Evolutionary conservation across 441 rosid genomes (phyloP).

Genomic region (Arabidopsis lyrata): DNA sequence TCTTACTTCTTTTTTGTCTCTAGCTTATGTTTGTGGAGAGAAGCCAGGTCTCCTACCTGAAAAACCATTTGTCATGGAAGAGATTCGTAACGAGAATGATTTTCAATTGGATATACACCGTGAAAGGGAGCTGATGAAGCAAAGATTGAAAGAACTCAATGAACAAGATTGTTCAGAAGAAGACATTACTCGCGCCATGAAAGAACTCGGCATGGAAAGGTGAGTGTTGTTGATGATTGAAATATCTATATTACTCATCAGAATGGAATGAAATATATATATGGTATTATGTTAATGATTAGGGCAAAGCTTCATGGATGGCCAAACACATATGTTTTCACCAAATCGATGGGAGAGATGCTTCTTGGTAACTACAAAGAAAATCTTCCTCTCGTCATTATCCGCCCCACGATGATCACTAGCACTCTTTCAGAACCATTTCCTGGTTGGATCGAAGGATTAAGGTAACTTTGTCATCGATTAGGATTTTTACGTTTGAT

Average conservation of each 20-base stretch:
- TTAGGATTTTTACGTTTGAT: background rate
- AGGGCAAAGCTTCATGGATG: constrained; percentile 66
- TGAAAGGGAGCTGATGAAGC: constrained; percentile 59
- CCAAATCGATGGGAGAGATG: constrained; percentile 74
- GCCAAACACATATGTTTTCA: constrained; percentile 71
- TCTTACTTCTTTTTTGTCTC: background rate
- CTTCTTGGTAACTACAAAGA: constrained; percentile 46
- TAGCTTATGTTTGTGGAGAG: constrained; percentile 56
- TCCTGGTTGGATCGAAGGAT: constrained; percentile 48
- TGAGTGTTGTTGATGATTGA: constrained; percentile 13
- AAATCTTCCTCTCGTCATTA: constrained; percentile 48
- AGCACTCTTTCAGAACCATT: constrained; percentile 63
- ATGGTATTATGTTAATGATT: background rate
- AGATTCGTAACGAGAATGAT: constrained; percentile 56
- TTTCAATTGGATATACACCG: constrained; percentile 59
- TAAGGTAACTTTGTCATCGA: constrained; percentile 6
- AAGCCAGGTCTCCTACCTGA: constrained; percentile 65
- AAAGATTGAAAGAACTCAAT: constrained; percentile 57
- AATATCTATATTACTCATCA: background rate
- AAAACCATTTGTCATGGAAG: constrained; percentile 56
- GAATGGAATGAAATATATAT: background rate
- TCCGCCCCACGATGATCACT: constrained; percentile 62
- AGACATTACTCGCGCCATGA: constrained; percentile 54
- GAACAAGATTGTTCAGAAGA: constrained; percentile 54
- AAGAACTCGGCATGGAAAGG: constrained; percentile 69